These are phyloP conservation scores for Mycena galericulata DNA, from an alignment of 768 basidiomycete species.

Conservation along the genomic window DNA sequence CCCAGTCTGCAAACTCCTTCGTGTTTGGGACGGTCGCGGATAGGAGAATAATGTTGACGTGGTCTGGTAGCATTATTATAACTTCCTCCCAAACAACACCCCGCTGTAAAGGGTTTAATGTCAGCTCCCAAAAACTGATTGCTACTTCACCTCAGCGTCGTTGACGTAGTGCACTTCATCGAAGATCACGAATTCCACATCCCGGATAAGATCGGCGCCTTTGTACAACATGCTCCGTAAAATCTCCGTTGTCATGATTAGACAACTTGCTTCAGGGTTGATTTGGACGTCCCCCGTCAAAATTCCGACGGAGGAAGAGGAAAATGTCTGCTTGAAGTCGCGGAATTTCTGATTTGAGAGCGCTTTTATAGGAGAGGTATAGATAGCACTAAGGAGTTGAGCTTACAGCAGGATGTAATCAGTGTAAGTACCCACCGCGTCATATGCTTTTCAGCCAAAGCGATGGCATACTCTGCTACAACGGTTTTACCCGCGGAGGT, in stretches of 20 bases:
- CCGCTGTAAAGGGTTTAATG: conserved; percentile 63
- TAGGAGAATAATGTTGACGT: conserved; percentile 96
- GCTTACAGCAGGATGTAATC: conserved; percentile 4
- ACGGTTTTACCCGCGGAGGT: conserved; percentile 99
- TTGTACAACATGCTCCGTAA: conserved; percentile 98
- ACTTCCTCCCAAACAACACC: conserved; percentile 99
- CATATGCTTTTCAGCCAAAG: conserved; percentile 97
- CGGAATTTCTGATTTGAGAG: conserved; percentile 99
- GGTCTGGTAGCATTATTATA: conserved; percentile 99
- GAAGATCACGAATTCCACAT: conserved; percentile 99
- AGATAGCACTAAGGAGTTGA: conserved; percentile 80
- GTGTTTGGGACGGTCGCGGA: conserved; percentile 99
- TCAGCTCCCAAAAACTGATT: neutral
- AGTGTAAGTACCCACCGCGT: conserved; percentile 73
- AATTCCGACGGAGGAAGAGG: conserved; percentile 91
- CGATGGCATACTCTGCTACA: conserved; percentile 98
- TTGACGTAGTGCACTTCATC: conserved; percentile 99
- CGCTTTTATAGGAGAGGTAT: conserved; percentile 98
- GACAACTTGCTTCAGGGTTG: conserved; percentile 96
- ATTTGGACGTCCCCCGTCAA: conserved; percentile 99
- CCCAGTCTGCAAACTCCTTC: conserved; percentile 99
- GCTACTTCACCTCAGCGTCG: conserved; percentile 85
- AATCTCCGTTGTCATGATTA: conserved; percentile 99
- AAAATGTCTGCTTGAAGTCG: conserved; percentile 98
- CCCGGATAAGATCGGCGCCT: conserved; percentile 97